Conservation (phyloP, 371 early-diverging fungal genomes). For the Batkoa obscura region DNA sequence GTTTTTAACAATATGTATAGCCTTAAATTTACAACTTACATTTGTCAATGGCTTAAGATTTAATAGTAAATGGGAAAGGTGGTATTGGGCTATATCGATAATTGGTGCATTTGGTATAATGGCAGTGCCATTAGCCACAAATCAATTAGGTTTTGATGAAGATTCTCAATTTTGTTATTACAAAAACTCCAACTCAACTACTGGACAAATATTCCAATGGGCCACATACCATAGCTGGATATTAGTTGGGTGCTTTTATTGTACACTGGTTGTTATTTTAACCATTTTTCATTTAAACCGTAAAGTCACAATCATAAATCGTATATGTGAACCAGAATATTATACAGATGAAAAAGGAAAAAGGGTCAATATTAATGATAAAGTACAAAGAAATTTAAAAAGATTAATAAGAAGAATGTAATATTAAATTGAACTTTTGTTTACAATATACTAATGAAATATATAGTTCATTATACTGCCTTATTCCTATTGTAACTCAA, state of each 20-base stretch:
- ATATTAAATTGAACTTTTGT: no score
- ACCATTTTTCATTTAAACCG: not conserved
- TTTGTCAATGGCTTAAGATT: not conserved
- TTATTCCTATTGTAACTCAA: not conserved
- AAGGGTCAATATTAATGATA: no score
- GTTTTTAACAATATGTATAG: not conserved
- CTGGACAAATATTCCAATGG: not conserved
- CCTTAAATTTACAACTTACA: not conserved
- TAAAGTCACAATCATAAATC: not conserved
- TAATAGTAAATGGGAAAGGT: not conserved
- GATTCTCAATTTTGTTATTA: not conserved
- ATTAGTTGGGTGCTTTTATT: not conserved
- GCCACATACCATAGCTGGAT: not conserved
- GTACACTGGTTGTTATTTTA: not conserved
- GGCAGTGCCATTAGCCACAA: not conserved
- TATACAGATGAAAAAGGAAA: no score
- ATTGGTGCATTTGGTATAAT: not conserved
- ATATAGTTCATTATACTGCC: not conserved
- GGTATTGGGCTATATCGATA: not conserved
- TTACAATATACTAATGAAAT: no score
- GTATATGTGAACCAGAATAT: not conserved
- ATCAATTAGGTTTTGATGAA: not conserved
- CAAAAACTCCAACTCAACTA: not conserved
- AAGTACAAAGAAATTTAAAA: no score
- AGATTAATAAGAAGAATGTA: no score